A percentile compares a stretch with the other conserved stretches of the same genome.
Conservation (phyloP, 2,329 filamentous ascomycete species). For the Bipolaris oryzae region DNA sequence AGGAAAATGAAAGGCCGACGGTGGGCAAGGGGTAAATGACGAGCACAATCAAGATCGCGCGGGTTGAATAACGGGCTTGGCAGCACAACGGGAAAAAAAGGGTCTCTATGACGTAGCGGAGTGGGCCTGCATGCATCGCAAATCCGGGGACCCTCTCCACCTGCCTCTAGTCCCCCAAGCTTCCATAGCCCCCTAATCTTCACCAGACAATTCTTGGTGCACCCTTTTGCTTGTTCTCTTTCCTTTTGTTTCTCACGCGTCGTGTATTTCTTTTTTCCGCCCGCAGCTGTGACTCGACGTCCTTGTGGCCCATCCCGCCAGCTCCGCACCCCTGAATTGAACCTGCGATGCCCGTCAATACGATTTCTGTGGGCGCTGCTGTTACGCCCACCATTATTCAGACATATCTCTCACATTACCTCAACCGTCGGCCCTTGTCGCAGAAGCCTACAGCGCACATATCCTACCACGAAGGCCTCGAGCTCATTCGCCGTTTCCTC, state of each 20-base stretch:
- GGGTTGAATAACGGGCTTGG: not conserved
- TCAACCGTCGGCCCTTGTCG: conserved; percentile 75
- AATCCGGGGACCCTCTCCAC: conserved; percentile 16
- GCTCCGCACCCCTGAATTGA: conserved; percentile 11
- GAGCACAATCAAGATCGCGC: no score
- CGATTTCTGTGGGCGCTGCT: conserved; percentile 78
- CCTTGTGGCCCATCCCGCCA: conserved; percentile 5
- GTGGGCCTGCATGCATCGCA: conserved; percentile 4
- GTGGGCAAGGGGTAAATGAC: conserved; percentile 25
- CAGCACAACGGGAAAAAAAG: not conserved
- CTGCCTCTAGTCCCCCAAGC: not conserved
- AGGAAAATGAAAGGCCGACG: not conserved
- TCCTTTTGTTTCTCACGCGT: conserved; percentile 1
- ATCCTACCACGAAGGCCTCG: conserved; percentile 90
- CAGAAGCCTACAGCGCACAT: conserved; percentile 88
- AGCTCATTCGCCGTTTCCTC: conserved; percentile 85
- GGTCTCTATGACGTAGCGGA: conserved; percentile 10
- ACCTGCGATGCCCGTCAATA: conserved; percentile 69
- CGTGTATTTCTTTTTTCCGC: not conserved
- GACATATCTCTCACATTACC: conserved; percentile 87
- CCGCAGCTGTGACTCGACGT: not conserved
- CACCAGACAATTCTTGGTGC: not conserved
- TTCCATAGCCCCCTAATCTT: conserved; percentile 5
- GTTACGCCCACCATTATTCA: conserved; percentile 87
- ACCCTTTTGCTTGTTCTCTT: not conserved